These are phyloP conservation scores for Aspergillus brasiliensis DNA, from an alignment of 2,329 filamentous ascomycete genomes.

Conservation along the genomic window DNA sequence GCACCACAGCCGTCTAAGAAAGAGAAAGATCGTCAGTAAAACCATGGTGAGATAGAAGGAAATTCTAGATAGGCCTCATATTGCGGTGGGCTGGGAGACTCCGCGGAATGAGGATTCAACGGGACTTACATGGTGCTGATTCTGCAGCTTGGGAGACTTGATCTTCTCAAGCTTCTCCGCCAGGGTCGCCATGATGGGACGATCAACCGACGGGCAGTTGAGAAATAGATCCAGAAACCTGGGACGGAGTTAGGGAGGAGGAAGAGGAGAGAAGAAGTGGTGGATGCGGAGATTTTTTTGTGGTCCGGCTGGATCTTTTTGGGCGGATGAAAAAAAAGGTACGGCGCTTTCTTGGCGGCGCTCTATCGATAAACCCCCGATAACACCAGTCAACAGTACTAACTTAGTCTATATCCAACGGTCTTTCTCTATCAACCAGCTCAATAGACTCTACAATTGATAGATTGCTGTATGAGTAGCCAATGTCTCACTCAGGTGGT, in stretches of 20 bases:
- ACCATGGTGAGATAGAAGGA: background rate
- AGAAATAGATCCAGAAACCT: conserved; percentile 23
- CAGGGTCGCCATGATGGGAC: conserved; percentile 60
- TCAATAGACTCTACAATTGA: background rate
- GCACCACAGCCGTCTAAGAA: conserved; percentile 64
- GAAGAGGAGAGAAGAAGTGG: conserved; percentile 28
- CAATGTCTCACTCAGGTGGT: background rate
- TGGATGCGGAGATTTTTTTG: conserved; percentile 30
- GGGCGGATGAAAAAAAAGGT: conserved; percentile 35
- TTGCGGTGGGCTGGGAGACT: conserved; percentile 10
- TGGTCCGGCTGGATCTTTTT: conserved; percentile 26
- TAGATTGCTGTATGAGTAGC: background rate
- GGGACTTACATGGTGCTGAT: conserved; percentile 77
- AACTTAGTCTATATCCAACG: no score
- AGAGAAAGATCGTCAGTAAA: conserved; percentile 15
- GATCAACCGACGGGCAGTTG: conserved; percentile 29
- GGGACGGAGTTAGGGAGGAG: conserved; percentile 23
- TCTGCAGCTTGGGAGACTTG: conserved; percentile 92
- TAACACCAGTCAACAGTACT: conserved; percentile 2
- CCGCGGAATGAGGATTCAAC: conserved; percentile 1
- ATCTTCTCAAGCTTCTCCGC: conserved; percentile 97
- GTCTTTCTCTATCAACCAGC: background rate
- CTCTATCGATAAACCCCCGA: conserved; percentile 23
- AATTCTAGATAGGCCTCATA: no score
- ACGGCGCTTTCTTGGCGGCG: conserved; percentile 26